A percentile compares a stretch with the other conserved stretches of the same genome.
phyloP scores from a whole-genome alignment of 2,329 filamentous ascomycete species.

The Penicillium sp. region DNA sequence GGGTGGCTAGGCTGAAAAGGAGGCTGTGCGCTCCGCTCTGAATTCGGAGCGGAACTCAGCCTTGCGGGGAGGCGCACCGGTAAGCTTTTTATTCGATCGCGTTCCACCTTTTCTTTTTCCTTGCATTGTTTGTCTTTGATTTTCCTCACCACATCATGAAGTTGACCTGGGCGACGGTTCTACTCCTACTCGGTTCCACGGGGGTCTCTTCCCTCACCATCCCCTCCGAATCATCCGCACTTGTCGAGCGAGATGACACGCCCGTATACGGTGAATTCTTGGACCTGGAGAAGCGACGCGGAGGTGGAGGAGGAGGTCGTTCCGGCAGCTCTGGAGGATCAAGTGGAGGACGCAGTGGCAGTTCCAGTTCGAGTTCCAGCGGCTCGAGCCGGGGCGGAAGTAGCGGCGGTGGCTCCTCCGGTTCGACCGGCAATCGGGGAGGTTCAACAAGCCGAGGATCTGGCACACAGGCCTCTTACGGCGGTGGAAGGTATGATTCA shows the following conservation, averaged over 20 bases:
- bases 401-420: slow-evolving; percentile 21
- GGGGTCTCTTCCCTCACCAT: slow-evolving; percentile 30
- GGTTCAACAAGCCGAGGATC: slow-evolving; percentile 26
- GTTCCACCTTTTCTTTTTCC: not conserved
- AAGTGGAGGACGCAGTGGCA: slow-evolving; percentile 26
- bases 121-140: not conserved
- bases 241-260: slow-evolving; percentile 20
- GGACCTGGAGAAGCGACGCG: slow-evolving; percentile 50
- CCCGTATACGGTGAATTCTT: slow-evolving; percentile 13
- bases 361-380: slow-evolving; percentile 12
- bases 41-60: not conserved
- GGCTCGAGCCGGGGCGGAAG: slow-evolving; percentile 19
- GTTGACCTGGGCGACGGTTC: slow-evolving; percentile 25
- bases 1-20: not conserved
- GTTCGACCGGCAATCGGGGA: slow-evolving; percentile 23
- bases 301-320: slow-evolving; percentile 44
- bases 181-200: slow-evolving; percentile 31
- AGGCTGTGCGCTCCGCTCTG: not conserved
- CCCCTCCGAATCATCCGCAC: slow-evolving; percentile 6
- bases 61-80: not conserved
- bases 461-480: slow-evolving; percentile 13
- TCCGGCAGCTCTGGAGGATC: slow-evolving; percentile 21
- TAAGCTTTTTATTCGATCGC: not conserved
- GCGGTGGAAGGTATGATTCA: slow-evolving; percentile 18
- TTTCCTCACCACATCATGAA: slow-evolving; percentile 29